Conservation (phyloP, 805 yeast species). For the Ogataea corticis region DNA sequence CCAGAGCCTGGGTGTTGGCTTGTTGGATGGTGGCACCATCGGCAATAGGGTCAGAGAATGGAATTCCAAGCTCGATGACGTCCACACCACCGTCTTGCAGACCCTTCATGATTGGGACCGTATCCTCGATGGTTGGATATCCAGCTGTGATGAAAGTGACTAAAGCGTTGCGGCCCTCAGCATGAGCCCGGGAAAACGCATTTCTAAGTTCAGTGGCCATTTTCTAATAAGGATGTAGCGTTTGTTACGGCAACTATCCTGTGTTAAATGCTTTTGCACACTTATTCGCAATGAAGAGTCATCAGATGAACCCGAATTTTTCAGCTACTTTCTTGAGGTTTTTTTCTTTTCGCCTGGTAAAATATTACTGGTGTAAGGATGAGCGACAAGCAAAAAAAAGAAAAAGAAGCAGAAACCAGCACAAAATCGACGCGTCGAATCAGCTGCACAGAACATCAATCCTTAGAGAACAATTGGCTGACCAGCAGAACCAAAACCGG, state of each 20-base stretch:
- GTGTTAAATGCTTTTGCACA: too few relatives aligned
- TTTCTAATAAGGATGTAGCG: too few relatives aligned
- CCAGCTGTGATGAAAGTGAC: constrained; percentile 95
- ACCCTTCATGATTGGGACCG: constrained; percentile 81
- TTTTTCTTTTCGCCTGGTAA: neutral
- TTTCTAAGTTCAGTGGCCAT: constrained; percentile 37
- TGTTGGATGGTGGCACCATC: constrained; percentile 97
- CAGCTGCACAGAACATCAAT: too few relatives aligned
- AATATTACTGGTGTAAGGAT: constrained; percentile 2
- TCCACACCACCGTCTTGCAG: constrained; percentile 96
- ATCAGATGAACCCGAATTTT: neutral
- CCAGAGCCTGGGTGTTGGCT: constrained; percentile 79
- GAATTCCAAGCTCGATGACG: constrained; percentile 91
- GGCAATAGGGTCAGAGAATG: constrained; percentile 97
- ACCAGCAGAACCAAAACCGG: constrained; percentile 8
- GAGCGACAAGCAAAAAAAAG: neutral
- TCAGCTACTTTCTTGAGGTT: neutral
- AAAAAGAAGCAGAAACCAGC: neutral
- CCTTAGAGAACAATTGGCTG: constrained; percentile 11
- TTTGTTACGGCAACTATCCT: neutral
- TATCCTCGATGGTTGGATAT: constrained; percentile 83
- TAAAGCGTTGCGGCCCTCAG: constrained; percentile 71
- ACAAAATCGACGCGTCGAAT: neutral
- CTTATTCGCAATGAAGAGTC: too few relatives aligned
- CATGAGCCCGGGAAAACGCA: constrained; percentile 35